Percentiles rank a stretch among this genome's conserved stretches.
phyloP scores from a whole-genome alignment of 2,329 filamentous ascomycete genomes.

The Cladosporium sp. region DNA sequence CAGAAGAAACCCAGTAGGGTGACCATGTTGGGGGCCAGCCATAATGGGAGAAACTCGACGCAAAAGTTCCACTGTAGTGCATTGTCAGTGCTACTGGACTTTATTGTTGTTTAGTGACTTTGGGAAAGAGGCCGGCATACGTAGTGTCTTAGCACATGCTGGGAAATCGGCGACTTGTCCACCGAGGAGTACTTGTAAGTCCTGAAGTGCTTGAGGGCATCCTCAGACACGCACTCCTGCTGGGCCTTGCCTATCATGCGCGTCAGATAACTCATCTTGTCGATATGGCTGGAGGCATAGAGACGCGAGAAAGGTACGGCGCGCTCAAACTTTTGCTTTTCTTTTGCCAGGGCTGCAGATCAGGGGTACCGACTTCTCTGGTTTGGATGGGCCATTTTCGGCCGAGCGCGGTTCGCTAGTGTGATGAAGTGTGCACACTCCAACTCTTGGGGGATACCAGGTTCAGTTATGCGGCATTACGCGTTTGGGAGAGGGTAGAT shows the following conservation, averaged over 20 bases:
- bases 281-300: conserved; percentile 2
- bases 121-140: conserved; percentile 51
- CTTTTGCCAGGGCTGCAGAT: conserved; percentile 3
- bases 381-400: conserved; percentile 5
- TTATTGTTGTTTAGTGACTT: neutral
- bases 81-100: neutral
- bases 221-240: conserved; percentile 67
- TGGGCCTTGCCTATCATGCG: conserved; percentile 10
- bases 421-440: conserved; percentile 9
- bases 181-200: conserved; percentile 97
- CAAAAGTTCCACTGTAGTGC: conserved; percentile 83
- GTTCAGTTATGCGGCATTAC: too few species aligned
- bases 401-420: conserved; percentile 5
- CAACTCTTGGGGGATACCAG: neutral
- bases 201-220: conserved; percentile 84
- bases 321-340: conserved; percentile 7
- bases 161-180: conserved; percentile 89
- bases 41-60: conserved; percentile 86
- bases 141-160: conserved; percentile 92
- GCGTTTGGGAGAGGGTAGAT: too few species aligned
- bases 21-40: conserved; percentile 97
- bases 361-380: conserved; percentile 12
- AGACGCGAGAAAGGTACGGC: conserved; percentile 4
- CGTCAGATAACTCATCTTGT: conserved; percentile 6
- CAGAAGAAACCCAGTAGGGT: conserved; percentile 93